Conservation (phyloP, 129 eudicot genomes). For the Pittosporum tobira region DNA sequence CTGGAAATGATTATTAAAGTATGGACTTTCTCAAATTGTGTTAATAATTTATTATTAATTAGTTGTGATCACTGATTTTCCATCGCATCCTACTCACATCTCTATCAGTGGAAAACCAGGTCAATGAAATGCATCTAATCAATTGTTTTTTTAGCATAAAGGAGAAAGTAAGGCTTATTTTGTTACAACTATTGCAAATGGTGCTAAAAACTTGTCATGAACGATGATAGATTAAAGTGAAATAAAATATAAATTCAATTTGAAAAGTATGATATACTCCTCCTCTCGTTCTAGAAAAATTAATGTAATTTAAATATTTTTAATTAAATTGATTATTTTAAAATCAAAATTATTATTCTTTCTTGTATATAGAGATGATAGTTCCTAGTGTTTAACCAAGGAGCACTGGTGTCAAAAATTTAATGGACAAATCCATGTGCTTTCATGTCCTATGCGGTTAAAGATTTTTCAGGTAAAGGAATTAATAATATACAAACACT, state of each 20-base stretch:
- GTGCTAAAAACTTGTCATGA: conserved; percentile 5
- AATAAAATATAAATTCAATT: too few relatives aligned
- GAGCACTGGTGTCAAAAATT: too few relatives aligned
- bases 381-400: too few relatives aligned
- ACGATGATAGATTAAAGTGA: neutral
- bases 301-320: too few relatives aligned
- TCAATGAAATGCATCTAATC: conserved; percentile 7
- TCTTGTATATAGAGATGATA: too few relatives aligned
- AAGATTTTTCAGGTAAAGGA: neutral
- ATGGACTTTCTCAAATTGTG: neutral
- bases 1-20: neutral
- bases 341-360: too few relatives aligned
- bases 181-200: conserved; percentile 1
- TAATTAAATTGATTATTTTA: too few relatives aligned
- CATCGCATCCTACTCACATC: conserved; percentile 16
- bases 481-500: neutral
- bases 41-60: neutral
- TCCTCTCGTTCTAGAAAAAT: too few relatives aligned
- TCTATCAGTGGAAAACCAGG: conserved; percentile 31
- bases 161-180: neutral
- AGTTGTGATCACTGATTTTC: neutral
- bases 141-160: neutral
- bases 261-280: neutral
- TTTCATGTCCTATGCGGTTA: neutral
- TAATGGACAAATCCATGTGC: neutral